Percentiles rank a stretch among this genome's conserved stretches.
phyloP scores from a whole-genome alignment of 306 rosid species.

The Cajanus cajan region DNA sequence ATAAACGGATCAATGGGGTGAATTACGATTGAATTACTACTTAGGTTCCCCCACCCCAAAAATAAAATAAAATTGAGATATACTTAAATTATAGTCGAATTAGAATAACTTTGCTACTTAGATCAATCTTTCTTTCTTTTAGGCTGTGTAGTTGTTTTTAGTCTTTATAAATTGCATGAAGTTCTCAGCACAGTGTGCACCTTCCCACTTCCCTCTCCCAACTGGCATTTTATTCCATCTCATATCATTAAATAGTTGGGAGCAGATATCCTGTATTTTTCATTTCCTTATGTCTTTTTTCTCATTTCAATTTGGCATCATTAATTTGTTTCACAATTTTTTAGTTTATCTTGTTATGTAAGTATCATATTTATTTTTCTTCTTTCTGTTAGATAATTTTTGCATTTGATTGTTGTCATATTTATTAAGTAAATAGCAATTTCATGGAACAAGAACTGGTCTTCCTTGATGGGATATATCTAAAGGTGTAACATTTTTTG shows the following conservation, averaged over 20 bases:
- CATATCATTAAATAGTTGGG: background rate
- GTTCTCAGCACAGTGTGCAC: background rate
- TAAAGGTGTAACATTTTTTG: background rate
- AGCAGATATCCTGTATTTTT: background rate
- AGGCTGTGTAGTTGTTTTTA: background rate
- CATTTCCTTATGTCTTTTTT: too few species aligned
- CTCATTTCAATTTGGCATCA: background rate
- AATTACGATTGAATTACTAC: background rate
- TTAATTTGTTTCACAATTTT: background rate
- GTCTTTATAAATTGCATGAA: background rate
- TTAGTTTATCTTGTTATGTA: conserved; percentile 2
- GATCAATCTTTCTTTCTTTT: too few species aligned
- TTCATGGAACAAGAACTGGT: background rate
- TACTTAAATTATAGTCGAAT: background rate
- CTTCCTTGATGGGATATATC: background rate
- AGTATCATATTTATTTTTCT: background rate
- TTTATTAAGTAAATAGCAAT: background rate
- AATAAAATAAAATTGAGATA: background rate
- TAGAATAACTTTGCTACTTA: too few species aligned
- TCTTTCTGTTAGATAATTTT: background rate
- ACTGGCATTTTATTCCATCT: background rate
- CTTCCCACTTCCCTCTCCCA: background rate
- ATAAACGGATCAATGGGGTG: background rate
- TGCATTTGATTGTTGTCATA: background rate
- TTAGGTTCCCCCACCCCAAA: too few species aligned